Base-by-base conservation (phyloP, 2,329 filamentous ascomycete species). In the Colletotrichum sp. region DNA sequence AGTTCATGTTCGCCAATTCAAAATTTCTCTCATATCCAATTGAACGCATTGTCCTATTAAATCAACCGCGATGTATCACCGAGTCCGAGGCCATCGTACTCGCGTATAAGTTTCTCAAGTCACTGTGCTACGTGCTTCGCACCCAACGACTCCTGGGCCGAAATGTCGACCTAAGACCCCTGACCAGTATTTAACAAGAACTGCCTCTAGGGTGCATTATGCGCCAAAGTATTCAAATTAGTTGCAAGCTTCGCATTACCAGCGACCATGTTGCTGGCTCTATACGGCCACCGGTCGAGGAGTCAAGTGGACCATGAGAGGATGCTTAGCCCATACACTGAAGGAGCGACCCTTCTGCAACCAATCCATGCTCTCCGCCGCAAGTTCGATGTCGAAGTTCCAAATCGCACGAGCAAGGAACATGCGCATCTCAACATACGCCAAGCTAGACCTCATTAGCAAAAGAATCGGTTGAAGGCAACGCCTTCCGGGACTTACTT, bases 401-500 rank as follows among this genome's bases (percentile, higher is more conserved):
- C 24, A 68, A 13, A 68, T 30, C 13, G 22, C 48, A 18, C 36
- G 65, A 15, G 65, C 65, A 12, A 68, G 48, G n/a, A 68, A 28
- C 39, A 57, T 52, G n/a, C 65, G 36, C 65, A 68, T 68, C 39
- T 68, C 65, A 6, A 34, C 65, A 30, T 48, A 52, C 18, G 65
- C 62, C 36, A 68, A 22, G 16, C 24, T 32, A 30, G 8, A 30
- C 2, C 30, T 8, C 28, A 30, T 68, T 22, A 68, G 39, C 28
- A 24, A 52, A 32, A 30, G 7, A 52, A 59, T 18, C 55, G 24
- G 26, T 44, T 26, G 0, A 28, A 66, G 8, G 7, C 34, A 8
- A 2, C 6, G 48, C 18, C 15, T 48, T 44, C 6, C n/a, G 16
- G 5, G 1, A 82, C 86, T 80, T 81, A 88, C 86, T 89, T 89